Percentiles rank a stretch among this genome's conserved stretches.
Conservation (phyloP, 2,329 filamentous ascomycete species). For the Diaporthe sp. region DNA sequence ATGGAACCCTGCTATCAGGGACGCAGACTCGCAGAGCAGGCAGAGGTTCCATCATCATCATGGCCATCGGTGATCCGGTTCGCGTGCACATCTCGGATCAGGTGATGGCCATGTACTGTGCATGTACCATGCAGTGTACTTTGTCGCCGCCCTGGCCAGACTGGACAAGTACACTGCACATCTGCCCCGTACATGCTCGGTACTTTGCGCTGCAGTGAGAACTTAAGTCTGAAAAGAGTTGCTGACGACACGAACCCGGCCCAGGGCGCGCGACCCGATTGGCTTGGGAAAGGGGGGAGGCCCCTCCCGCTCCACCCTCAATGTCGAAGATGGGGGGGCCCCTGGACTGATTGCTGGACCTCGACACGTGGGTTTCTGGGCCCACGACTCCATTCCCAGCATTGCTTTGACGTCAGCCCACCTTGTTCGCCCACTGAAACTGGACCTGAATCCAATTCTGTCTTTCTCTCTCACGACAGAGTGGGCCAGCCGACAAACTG, state of each 20-base stretch:
- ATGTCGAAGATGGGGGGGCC: constrained; percentile 2
- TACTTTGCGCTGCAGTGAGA: constrained; percentile 23
- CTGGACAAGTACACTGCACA: neutral
- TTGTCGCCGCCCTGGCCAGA: neutral
- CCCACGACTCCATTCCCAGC: constrained; percentile 23
- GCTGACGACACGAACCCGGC: constrained; percentile 26
- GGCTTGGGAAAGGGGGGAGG: constrained; percentile 20
- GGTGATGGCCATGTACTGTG: constrained; percentile 3
- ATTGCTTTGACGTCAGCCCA: constrained; percentile 20
- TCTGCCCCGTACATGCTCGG: neutral
- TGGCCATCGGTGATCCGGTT: neutral
- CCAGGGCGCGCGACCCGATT: constrained; percentile 15
- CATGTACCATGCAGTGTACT: neutral
- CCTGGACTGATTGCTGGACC: constrained; percentile 2
- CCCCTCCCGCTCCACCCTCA: constrained; percentile 24
- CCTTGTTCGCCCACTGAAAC: constrained; percentile 16
- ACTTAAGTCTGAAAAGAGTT: constrained; percentile 28
- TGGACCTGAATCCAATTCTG: constrained; percentile 6
- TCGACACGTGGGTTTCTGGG: constrained; percentile 25
- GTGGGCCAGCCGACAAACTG: constrained; percentile 9
- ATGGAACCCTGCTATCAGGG: constrained; percentile 18
- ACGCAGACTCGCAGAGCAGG: neutral
- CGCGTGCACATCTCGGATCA: neutral
- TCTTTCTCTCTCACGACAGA: neutral
- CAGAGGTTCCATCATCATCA: neutral